Evolutionary conservation across 2,329 filamentous ascomycete genomes (phyloP), one percentile per base, ranked within the genome.

Genomic region (Eutypella sp.): DNA sequence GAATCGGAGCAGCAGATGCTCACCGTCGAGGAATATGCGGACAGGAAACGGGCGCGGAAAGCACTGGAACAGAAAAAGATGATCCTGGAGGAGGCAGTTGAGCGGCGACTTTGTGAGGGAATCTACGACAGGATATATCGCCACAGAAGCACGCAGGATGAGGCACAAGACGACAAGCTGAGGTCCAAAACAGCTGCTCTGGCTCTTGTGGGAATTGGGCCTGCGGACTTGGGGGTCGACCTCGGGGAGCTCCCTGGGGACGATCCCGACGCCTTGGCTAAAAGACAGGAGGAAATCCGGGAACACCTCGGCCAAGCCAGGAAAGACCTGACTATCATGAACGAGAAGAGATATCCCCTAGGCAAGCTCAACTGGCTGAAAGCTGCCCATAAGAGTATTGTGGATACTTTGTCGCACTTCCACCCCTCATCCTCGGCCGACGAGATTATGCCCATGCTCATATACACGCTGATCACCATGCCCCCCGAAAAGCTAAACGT

Each of bases 371-470:
- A 90, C 58, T 84, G 90, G 58, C 75, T 99, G 46, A 95, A 91
- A 54, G 82, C 84, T 33, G 88, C 89, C 3, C 93, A 97, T 66
- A 95, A 95, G 70, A 86, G 84, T 53, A 97, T 99, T 52, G 93
- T 99, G 41, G 92, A 97, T 64, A 91, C 90, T 1, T 66, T 85
- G 41, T 76, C 80, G 4, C 75, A 81, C 55, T 83, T 84, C 48
- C 81, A 83, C 50, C 81, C 79, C 16, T 83, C 91, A 1, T 96
- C 93, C 1, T 97, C 93, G 1, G 93, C 93, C 3, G 93, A 99
- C 62, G 93, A 97, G 67, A 95, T 99, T 45, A 83, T 99, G 64
- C 93, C 93, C 1, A 96, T 95, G 66, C 77, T 99, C 51, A 99
- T 99, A 50, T 99, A 95, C 69, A 89, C 90, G 0, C 78, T 99